phyloP scores from a whole-genome alignment of 1,139 yeast species.

The Eremothecium cymbalariae region DNA sequence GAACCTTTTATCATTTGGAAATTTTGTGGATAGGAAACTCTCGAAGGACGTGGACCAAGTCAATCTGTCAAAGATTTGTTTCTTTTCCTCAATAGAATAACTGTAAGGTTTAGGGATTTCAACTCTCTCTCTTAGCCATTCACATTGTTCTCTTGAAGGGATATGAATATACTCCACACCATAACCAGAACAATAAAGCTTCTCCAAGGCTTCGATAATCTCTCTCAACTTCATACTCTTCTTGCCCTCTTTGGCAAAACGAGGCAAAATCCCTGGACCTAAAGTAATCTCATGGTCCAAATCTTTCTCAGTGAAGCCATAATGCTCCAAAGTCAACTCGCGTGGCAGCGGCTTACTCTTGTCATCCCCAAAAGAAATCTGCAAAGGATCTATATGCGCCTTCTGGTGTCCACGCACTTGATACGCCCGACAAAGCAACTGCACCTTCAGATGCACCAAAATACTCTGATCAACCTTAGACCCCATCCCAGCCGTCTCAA shows the following conservation, averaged over 20 bases:
- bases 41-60: slow-evolving; percentile 97
- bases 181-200: slow-evolving; percentile 76
- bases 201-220: slow-evolving; percentile 69
- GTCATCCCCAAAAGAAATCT: slow-evolving; percentile 73
- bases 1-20: slow-evolving; percentile 97
- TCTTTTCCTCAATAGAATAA: slow-evolving; percentile 80
- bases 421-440: slow-evolving; percentile 92
- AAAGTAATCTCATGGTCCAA: slow-evolving; percentile 74
- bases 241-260: slow-evolving; percentile 66
- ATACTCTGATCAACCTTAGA: slow-evolving; percentile 48
- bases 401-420: slow-evolving; percentile 97
- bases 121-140: slow-evolving; percentile 95
- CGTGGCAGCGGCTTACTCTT: slow-evolving; percentile 49
- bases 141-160: slow-evolving; percentile 91
- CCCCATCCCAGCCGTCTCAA: slow-evolving; percentile 36
- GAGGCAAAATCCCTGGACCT: slow-evolving; percentile 96
- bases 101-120: slow-evolving; percentile 87
- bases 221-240: slow-evolving; percentile 67
- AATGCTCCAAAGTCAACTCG: slow-evolving; percentile 85
- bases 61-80: slow-evolving; percentile 91
- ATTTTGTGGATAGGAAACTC: slow-evolving; percentile 83
- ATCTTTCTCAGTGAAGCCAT: slow-evolving; percentile 83
- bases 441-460: slow-evolving; percentile 86
- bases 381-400: slow-evolving; percentile 92
- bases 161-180: slow-evolving; percentile 96